These are phyloP conservation scores for Fusarium nematophilum DNA, from an alignment of 2,329 filamentous ascomycete genomes.

Conservation along the genomic window DNA sequence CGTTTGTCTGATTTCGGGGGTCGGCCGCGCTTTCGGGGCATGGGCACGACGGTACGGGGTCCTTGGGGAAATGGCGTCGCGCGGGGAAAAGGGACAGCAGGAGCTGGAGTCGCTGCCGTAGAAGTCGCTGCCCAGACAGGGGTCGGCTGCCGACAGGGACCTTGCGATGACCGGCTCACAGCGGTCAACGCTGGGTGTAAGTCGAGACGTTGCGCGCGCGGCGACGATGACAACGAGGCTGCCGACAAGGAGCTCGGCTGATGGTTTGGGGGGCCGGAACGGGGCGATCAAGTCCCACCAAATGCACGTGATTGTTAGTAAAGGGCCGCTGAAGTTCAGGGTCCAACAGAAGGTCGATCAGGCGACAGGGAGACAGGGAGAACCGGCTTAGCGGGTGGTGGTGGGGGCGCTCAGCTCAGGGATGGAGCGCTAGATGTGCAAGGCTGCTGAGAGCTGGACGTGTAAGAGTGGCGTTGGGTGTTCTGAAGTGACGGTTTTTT, in stretches of 20 bases:
- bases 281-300: conserved; percentile 40
- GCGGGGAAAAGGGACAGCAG: conserved; percentile 12
- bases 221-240: conserved; percentile 40
- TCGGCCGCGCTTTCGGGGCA: conserved; percentile 47
- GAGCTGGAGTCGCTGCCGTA: conserved; percentile 9
- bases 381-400: conserved; percentile 21
- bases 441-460: neutral
- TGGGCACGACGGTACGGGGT: conserved; percentile 43
- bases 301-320: conserved; percentile 41
- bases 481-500: neutral
- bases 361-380: conserved; percentile 1
- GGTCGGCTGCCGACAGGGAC: conserved; percentile 19
- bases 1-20: conserved; percentile 33
- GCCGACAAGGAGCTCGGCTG: conserved; percentile 37
- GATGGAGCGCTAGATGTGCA: neutral
- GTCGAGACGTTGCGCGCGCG: conserved; percentile 45
- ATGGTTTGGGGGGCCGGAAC: conserved; percentile 28
- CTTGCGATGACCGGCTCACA: conserved; percentile 43
- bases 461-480: neutral
- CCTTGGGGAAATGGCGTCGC: conserved; percentile 18
- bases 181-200: conserved; percentile 48
- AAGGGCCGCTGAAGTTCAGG: conserved; percentile 25
- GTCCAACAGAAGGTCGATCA: conserved; percentile 10
- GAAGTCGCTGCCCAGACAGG: conserved; percentile 15
- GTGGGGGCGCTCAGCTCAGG: neutral